phyloP scores from a whole-genome alignment of 345 rosid genomes.

The Salix arbutifolia region DNA sequence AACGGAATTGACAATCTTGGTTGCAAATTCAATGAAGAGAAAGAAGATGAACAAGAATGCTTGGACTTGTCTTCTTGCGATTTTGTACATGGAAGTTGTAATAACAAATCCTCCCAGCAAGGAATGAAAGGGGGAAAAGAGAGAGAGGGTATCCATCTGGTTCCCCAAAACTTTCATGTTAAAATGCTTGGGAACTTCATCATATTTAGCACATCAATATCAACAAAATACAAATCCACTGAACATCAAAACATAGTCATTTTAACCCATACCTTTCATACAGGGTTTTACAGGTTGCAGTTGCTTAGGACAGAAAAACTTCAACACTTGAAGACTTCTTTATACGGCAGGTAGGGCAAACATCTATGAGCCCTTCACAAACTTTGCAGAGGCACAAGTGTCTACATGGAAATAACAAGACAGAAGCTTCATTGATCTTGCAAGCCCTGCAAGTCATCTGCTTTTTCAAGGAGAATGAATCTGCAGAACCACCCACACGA shows the following conservation, averaged over 20 bases:
- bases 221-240: neutral
- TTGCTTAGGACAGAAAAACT: conserved; percentile 37
- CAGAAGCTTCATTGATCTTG: conserved; percentile 44
- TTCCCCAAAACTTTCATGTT: neutral
- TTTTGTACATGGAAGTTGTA: neutral
- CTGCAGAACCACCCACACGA: conserved; percentile 19
- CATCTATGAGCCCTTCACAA: conserved; percentile 42
- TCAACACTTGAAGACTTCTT: conserved; percentile 46
- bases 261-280: conserved; percentile 2
- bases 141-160: neutral
- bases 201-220: neutral
- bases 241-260: neutral
- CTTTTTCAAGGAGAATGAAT: conserved; percentile 11
- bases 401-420: conserved; percentile 62
- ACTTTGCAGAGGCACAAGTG: conserved; percentile 71
- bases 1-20: too few relatives aligned
- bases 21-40: neutral
- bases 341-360: conserved; percentile 58
- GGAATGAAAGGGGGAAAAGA: neutral
- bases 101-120: neutral
- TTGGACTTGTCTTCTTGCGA: neutral
- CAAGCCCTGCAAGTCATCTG: conserved; percentile 51
- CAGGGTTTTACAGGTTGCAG: conserved; percentile 17
- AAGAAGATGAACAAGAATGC: neutral
- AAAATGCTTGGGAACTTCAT: neutral